Percentiles rank a stretch among this genome's conserved stretches.
Conservation (phyloP, 2,329 filamentous ascomycete species). For the Cytospora chrysosperma region DNA sequence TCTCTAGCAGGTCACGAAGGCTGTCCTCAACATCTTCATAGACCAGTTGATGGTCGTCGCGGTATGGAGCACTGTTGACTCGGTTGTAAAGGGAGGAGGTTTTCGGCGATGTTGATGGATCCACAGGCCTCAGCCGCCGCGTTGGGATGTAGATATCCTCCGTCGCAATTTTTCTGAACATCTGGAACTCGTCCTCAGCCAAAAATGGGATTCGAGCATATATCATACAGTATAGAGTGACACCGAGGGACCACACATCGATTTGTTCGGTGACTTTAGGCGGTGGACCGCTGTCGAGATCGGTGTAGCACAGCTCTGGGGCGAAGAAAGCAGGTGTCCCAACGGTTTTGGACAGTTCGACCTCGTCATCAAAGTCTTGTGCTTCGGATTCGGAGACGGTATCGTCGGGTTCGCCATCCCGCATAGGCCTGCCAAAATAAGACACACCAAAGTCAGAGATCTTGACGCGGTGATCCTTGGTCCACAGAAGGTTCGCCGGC, state of each 20-base stretch:
- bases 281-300: conserved; percentile 60
- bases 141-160: conserved; percentile 88
- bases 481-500: conserved; percentile 87
- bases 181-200: conserved; percentile 84
- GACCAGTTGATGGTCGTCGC: conserved; percentile 72
- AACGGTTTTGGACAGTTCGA: conserved; percentile 96
- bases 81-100: conserved; percentile 56
- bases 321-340: conserved; percentile 98
- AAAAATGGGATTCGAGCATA: conserved; percentile 93
- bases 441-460: conserved; percentile 99
- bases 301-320: conserved; percentile 91
- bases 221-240: conserved; percentile 93
- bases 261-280: conserved; percentile 88
- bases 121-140: conserved; percentile 74
- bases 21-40: conserved; percentile 86
- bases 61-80: conserved; percentile 64
- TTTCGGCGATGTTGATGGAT: conserved; percentile 56
- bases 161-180: conserved; percentile 89
- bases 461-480: conserved; percentile 81
- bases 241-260: conserved; percentile 94
- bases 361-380: conserved; percentile 83
- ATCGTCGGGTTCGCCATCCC: conserved; percentile 78
- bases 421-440: conserved; percentile 85
- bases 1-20: conserved; percentile 73
- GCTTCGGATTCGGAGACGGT: conserved; percentile 77